Evolutionary conservation across 768 basidiomycete genomes (phyloP).

Genomic region (Cystofilobasidium bisporidii): DNA sequence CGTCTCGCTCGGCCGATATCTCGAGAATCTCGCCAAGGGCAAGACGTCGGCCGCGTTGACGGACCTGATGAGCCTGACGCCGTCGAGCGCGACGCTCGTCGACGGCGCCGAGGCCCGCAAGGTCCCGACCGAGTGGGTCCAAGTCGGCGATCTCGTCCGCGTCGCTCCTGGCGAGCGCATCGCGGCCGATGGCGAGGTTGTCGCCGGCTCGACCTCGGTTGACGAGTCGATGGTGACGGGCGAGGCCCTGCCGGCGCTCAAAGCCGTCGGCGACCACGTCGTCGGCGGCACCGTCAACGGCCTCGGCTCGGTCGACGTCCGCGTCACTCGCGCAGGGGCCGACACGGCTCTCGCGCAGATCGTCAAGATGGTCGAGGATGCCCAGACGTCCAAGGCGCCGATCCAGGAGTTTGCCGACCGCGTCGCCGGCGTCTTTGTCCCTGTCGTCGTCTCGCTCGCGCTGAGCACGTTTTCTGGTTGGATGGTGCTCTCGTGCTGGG

Average conservation of each 20-base stretch:
- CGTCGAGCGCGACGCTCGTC: slow-evolving; percentile 92
- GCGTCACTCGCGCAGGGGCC: slow-evolving; percentile 87
- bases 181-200: slow-evolving; percentile 85
- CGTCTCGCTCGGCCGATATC: slow-evolving; percentile 84
- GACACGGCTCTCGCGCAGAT: slow-evolving; percentile 96
- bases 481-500: slow-evolving; percentile 57
- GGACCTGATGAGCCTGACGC: slow-evolving; percentile 88
- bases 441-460: slow-evolving; percentile 74
- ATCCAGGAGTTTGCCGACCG: slow-evolving; percentile 94
- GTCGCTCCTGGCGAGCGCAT: slow-evolving; percentile 94
- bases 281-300: slow-evolving; percentile 98
- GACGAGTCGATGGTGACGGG: slow-evolving; percentile 97
- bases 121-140: slow-evolving; percentile 86
- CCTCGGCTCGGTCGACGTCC: slow-evolving; percentile 92
- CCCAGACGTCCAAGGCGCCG: slow-evolving; percentile 94
- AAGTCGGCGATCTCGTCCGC: slow-evolving; percentile 86
- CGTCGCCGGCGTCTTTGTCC: slow-evolving; percentile 91
- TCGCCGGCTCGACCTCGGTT: slow-evolving; percentile 72
- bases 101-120: slow-evolving; percentile 79
- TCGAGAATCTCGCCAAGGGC: slow-evolving; percentile 95
- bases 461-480: slow-evolving; percentile 70
- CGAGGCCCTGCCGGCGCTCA: slow-evolving; percentile 78
- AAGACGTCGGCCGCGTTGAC: slow-evolving; percentile 93
- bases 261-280: slow-evolving; percentile 70
- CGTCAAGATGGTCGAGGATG: slow-evolving; percentile 91